Conservation (phyloP, 139 green algal genomes). For the Chlamydomonas urium region DNA sequence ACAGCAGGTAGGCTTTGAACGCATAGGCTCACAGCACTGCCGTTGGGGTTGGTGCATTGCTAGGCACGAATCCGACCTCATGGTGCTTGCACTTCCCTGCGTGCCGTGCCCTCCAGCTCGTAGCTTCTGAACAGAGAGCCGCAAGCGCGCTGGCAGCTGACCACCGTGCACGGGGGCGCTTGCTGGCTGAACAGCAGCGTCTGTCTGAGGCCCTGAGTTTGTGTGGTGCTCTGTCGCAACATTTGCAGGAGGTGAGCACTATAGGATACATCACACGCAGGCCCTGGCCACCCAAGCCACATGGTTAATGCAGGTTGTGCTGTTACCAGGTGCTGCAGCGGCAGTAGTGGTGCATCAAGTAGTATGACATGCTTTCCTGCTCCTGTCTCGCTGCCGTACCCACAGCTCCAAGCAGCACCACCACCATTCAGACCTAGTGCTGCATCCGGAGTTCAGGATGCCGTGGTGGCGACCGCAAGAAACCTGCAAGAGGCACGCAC, state of each 20-base stretch:
- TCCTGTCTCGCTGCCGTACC: neutral
- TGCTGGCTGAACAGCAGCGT: neutral
- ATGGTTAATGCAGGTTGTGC: neutral
- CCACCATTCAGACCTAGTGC: no score
- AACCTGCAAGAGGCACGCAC: neutral
- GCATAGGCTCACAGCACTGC: no score
- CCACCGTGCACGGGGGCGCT: neutral
- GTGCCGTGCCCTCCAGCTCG: no score
- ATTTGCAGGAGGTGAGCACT: neutral
- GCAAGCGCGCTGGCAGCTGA: no score
- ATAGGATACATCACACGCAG: neutral
- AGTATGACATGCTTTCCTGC: no score
- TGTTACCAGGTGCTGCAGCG: slow-evolving; percentile 1
- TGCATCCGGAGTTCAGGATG: no score
- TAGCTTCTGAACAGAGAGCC: no score
- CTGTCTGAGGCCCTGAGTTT: slow-evolving; percentile 1
- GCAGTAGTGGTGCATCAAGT: no score
- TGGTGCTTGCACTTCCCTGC: no score
- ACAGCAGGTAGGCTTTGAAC: no score
- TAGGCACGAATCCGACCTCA: no score
- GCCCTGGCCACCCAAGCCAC: neutral
- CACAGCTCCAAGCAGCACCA: neutral
- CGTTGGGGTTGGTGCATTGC: no score
- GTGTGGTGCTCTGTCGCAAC: neutral
- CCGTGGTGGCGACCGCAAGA: neutral